Evolutionary conservation across 2,329 filamentous ascomycete species (phyloP).

Genomic region (Juglanconis juglandina): DNA sequence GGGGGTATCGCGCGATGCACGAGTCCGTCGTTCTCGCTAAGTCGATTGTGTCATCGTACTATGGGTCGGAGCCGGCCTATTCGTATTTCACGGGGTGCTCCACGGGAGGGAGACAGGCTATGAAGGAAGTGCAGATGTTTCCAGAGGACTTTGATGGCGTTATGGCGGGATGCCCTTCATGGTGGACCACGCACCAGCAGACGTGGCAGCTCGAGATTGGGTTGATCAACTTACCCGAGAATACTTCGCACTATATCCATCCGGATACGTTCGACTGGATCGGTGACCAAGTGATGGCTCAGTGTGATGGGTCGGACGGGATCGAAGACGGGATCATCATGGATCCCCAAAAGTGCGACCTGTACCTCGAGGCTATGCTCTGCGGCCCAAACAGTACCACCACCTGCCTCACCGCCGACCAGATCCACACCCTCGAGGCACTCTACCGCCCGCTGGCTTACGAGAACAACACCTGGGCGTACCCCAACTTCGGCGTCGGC

Average conservation of each 20-base stretch:
- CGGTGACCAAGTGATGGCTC: constrained; percentile 34
- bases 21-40: constrained; percentile 47
- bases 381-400: constrained; percentile 7
- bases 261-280: constrained; percentile 39
- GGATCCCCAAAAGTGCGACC: constrained; percentile 16
- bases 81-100: constrained; percentile 59
- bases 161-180: constrained; percentile 44
- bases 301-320: constrained; percentile 20
- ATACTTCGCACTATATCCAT: constrained; percentile 29
- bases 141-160: constrained; percentile 57
- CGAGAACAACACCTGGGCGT: constrained; percentile 41
- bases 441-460: constrained; percentile 22
- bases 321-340: constrained; percentile 17
- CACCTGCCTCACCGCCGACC: constrained; percentile 24
- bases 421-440: constrained; percentile 10
- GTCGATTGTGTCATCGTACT: constrained; percentile 44
- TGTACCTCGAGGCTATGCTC: constrained; percentile 12
- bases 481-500: constrained; percentile 47
- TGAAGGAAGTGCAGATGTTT: constrained; percentile 50
- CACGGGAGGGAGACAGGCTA: constrained; percentile 56
- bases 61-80: constrained; percentile 35
- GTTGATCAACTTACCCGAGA: constrained; percentile 39
- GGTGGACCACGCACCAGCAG: constrained; percentile 32
- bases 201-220: constrained; percentile 42
- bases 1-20: constrained; percentile 39